These are phyloP conservation scores for Yarrowia bubula DNA, from an alignment of 805 yeast genomes.

Conservation along the genomic window DNA sequence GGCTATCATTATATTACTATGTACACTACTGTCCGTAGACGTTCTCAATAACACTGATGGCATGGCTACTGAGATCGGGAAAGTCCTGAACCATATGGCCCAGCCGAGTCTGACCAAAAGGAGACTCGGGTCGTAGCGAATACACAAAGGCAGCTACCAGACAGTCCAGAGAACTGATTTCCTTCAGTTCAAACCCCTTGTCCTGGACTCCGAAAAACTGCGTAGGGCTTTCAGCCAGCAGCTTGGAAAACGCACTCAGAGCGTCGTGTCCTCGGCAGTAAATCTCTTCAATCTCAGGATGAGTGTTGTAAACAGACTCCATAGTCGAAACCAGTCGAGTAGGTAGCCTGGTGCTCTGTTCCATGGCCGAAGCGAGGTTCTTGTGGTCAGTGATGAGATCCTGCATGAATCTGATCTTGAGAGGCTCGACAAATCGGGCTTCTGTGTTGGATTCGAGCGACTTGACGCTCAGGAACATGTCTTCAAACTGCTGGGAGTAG, in stretches of 20 bases:
- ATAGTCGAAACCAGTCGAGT: neutral
- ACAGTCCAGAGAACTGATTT: constrained; percentile 2
- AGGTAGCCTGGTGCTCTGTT: neutral
- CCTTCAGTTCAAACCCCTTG: neutral
- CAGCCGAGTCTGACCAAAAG: constrained; percentile 11
- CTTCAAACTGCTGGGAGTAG: constrained; percentile 4
- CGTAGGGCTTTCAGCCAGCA: constrained; percentile 2
- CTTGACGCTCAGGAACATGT: constrained; percentile 27
- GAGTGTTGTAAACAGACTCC: neutral
- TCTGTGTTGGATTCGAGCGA: constrained; percentile 10
- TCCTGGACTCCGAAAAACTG: constrained; percentile 7
- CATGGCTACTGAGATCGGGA: constrained; percentile 12
- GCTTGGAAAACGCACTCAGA: neutral
- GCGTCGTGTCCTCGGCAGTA: constrained; percentile 7
- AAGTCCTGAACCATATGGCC: constrained; percentile 9
- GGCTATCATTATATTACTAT: neutral
- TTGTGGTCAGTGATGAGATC: constrained; percentile 4
- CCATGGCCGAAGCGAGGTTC: neutral
- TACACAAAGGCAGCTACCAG: constrained; percentile 16
- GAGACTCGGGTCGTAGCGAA: constrained; percentile 3
- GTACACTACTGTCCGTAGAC: neutral
- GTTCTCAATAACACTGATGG: neutral
- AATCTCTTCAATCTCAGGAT: constrained; percentile 9
- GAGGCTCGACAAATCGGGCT: constrained; percentile 16
- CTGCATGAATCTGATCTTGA: constrained; percentile 16